Evolutionary conservation across 768 basidiomycete species (phyloP).

Genomic region (Thelephora ganbajun): DNA sequence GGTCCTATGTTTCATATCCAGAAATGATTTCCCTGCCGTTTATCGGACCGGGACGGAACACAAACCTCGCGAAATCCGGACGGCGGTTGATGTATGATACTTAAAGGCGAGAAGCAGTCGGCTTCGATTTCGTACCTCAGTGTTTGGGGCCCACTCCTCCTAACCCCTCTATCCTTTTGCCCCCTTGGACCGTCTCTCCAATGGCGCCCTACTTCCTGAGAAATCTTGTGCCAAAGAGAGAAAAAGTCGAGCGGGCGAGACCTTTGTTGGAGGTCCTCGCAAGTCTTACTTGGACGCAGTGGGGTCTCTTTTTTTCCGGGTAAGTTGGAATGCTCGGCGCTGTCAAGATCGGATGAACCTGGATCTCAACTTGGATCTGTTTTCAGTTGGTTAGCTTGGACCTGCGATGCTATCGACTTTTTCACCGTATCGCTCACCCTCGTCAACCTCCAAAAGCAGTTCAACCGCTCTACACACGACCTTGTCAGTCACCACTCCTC

Average conservation of each 20-base stretch:
- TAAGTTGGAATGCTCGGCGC: slow-evolving; percentile 7
- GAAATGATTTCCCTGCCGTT: too few relatives aligned
- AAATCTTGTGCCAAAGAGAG: too few relatives aligned
- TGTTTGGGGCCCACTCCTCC: too few relatives aligned
- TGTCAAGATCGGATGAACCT: neutral
- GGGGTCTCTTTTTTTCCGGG: slow-evolving; percentile 46
- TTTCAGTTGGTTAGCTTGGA: slow-evolving; percentile 72
- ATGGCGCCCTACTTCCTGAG: too few relatives aligned
- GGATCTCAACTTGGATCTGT: slow-evolving; percentile 5
- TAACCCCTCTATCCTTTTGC: too few relatives aligned
- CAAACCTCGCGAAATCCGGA: too few relatives aligned
- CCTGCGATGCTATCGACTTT: slow-evolving; percentile 77
- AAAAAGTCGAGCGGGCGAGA: slow-evolving; percentile 3
- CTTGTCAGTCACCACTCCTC: slow-evolving; percentile 23
- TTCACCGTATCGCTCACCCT: slow-evolving; percentile 62
- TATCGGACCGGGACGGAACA: too few relatives aligned
- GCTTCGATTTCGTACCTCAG: too few relatives aligned
- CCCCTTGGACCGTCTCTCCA: too few relatives aligned
- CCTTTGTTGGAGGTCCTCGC: slow-evolving; percentile 30
- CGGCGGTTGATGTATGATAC: too few relatives aligned
- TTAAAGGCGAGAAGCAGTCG: too few relatives aligned
- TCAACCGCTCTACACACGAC: slow-evolving; percentile 23
- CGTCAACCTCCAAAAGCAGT: slow-evolving; percentile 31
- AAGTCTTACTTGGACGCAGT: slow-evolving; percentile 36
- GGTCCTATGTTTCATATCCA: too few relatives aligned